Conservation (phyloP, 2,329 filamentous ascomycete genomes). For the Byssochlamys sp. region DNA sequence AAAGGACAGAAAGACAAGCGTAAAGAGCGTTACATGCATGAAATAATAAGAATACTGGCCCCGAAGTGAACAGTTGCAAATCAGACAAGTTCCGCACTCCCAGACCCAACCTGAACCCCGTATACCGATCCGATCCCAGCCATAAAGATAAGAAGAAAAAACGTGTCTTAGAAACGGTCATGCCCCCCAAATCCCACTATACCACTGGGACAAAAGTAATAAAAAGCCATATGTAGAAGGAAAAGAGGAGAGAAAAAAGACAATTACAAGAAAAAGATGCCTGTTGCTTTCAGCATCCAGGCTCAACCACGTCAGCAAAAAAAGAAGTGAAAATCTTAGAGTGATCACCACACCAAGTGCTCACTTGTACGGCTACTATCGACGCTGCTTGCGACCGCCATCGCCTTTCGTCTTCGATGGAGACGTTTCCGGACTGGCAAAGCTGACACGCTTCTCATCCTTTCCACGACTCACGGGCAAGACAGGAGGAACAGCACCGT, state of each 20-base stretch:
- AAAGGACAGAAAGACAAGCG: background rate
- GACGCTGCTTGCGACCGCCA: constrained; percentile 14
- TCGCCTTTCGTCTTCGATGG: constrained; percentile 20
- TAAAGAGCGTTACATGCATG: background rate
- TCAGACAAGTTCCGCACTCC: background rate
- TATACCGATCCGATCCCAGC: background rate
- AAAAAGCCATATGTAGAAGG: background rate
- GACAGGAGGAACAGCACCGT: constrained; percentile 17
- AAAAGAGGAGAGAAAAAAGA: constrained; percentile 4
- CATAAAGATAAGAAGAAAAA: background rate
- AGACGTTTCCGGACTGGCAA: constrained; percentile 25
- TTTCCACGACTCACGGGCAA: constrained; percentile 19
- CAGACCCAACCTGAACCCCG: background rate
- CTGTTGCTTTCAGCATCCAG: background rate
- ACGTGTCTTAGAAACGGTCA: background rate
- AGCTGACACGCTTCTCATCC: constrained; percentile 30
- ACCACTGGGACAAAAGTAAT: background rate
- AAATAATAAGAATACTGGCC: background rate
- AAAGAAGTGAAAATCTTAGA: background rate
- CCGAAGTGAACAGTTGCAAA: background rate
- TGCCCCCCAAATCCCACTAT: background rate
- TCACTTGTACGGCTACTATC: constrained; percentile 6
- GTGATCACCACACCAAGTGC: background rate
- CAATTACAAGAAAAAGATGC: constrained; percentile 7
- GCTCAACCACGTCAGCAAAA: background rate